Conservation (phyloP, 2,329 filamentous ascomycete genomes). For the Neopestalotiopsis rosae region DNA sequence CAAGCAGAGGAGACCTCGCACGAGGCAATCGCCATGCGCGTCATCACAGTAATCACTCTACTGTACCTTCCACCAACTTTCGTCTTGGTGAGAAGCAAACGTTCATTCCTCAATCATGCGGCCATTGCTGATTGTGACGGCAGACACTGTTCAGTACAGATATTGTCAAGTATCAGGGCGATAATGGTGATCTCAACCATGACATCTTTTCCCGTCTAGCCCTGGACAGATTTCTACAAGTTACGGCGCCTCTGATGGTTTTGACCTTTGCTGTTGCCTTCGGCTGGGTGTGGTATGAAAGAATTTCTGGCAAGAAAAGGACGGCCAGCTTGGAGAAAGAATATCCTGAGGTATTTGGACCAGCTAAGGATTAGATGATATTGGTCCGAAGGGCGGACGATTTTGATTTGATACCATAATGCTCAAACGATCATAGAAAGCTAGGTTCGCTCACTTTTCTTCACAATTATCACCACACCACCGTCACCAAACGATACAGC, state of each 20-base stretch:
- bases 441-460: too few species aligned
- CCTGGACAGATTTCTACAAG: neutral
- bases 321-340: neutral
- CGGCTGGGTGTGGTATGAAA: neutral
- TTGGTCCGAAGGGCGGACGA: too few species aligned
- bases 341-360: neutral
- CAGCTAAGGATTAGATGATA: neutral
- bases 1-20: conserved; percentile 26
- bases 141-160: conserved; percentile 13
- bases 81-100: neutral
- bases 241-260: neutral
- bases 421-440: too few species aligned
- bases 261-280: neutral
- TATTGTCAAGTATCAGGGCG: conserved; percentile 11
- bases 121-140: neutral
- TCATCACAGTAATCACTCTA: conserved; percentile 13
- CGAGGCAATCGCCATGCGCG: conserved; percentile 30
- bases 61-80: conserved; percentile 10
- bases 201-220: neutral
- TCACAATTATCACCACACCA: too few species aligned
- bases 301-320: neutral
- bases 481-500: too few species aligned
- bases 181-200: neutral
- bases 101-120: neutral
- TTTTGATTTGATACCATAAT: too few species aligned